Base-by-base conservation (phyloP, 2,329 filamentous ascomycete genomes). In the Saccharata proteae region DNA sequence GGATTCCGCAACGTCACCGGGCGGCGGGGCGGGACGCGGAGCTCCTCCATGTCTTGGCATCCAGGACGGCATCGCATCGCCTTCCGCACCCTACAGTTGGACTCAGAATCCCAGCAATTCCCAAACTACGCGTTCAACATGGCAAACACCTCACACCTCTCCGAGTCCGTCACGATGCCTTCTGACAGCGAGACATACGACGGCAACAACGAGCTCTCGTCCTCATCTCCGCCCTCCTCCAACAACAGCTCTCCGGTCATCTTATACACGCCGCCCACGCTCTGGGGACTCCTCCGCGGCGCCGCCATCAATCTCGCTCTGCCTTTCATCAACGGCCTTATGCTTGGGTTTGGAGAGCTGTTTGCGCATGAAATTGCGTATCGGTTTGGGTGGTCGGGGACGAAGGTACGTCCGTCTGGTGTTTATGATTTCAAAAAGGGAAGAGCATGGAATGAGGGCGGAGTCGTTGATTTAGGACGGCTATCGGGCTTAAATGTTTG, bases 351-450 rank as follows among this genome's bases (percentile, higher is more conserved):
- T 50, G 90, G 90, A 44, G 90, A 98, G 62, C 62, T 98, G 30
- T 88, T 98, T 57, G 90, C 90, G 33, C 90, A 98, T 52, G 90
- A 98, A 62, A 79, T 83, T 30, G 90, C 90, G 2, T 98, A 88
- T 52, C 68, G 88, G 48, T 63, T 96, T 45, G 90, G 90, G 38
- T 98, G 90, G 90, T 77, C 80, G 41, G 79, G 79, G 33, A 96
- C 90, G 38, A 93, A 90, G 74, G 90, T 94, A 24, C 10, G 12
- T 17, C 25, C 14, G 10, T 32, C 16, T n/a, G n/a, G n/a, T n/a
- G n/a, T n/a, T n/a, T n/a, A n/a, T n/a, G n/a, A n/a, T n/a, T n/a
- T n/a, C n/a, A n/a, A n/a, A n/a, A n/a, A n/a, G n/a, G n/a, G n/a
- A n/a, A n/a, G n/a, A n/a, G n/a, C n/a, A n/a, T n/a, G n/a, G n/a